These are phyloP conservation scores for Rauvolfia tetraphylla DNA, from an alignment of 257 asterid species.

Conservation along the genomic window DNA sequence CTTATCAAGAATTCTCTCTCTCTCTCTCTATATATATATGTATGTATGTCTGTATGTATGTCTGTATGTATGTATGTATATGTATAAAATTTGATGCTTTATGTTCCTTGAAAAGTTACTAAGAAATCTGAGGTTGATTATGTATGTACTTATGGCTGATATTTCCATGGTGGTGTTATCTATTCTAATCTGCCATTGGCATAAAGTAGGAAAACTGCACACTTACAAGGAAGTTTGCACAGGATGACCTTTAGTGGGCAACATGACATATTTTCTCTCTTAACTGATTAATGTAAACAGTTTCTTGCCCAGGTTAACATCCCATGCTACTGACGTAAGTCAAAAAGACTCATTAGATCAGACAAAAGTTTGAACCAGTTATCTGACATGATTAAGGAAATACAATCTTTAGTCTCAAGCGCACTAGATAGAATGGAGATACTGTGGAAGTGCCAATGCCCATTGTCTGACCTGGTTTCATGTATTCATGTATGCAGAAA, in stretches of 20 bases:
- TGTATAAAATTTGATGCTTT: too few relatives aligned
- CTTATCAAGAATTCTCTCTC: not conserved
- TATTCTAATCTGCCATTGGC: not conserved
- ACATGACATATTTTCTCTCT: not conserved
- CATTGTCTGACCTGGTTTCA: conserved; percentile 4
- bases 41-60: too few relatives aligned
- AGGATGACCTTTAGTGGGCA: not conserved
- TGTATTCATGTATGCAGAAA: not conserved
- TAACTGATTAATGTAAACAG: not conserved
- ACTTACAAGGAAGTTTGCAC: not conserved
- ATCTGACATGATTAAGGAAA: not conserved
- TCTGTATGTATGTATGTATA: too few relatives aligned
- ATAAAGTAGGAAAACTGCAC: not conserved
- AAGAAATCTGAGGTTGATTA: not conserved
- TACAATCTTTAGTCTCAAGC: not conserved
- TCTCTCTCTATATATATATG: too few relatives aligned
- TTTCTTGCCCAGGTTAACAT: not conserved
- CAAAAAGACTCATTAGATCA: not conserved
- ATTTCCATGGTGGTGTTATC: not conserved
- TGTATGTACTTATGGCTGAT: not conserved
- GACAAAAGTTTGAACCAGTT: not conserved
- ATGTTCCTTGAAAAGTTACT: not conserved
- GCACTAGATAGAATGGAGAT: not conserved
- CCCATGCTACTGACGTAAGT: not conserved
- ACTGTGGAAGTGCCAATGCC: not conserved